A percentile compares a stretch with the other conserved stretches of the same genome.
Conservation (phyloP, 495 filamentous ascomycete genomes). For the Chaetomium fimeti region DNA sequence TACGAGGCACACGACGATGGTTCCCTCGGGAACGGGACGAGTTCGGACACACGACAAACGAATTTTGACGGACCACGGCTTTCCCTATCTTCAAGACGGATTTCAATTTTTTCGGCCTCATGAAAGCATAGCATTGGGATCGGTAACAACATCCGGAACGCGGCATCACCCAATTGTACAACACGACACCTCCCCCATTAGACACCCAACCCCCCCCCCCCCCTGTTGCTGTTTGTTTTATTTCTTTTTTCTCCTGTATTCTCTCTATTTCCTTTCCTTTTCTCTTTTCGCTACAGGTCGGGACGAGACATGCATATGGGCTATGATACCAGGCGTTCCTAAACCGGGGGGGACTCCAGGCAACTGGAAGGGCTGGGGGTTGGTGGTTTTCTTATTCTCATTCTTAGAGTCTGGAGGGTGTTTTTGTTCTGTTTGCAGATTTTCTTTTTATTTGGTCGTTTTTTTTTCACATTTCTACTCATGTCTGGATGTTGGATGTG, state of each 20-base stretch:
- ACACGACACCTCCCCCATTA: slow-evolving; percentile 18
- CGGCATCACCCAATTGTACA: slow-evolving; percentile 27
- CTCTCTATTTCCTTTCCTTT: slow-evolving; percentile 17
- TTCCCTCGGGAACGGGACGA: neutral
- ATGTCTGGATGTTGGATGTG: slow-evolving; percentile 12
- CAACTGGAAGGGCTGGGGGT: slow-evolving; percentile 27
- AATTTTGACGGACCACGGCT: neutral
- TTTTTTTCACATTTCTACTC: slow-evolving; percentile 11
- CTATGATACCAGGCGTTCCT: slow-evolving; percentile 38
- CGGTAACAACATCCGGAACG: slow-evolving; percentile 25
- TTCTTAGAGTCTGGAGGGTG: neutral
- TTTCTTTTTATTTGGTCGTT: neutral
- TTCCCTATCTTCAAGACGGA: neutral
- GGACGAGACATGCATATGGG: slow-evolving; percentile 29
- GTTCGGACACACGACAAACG: slow-evolving; percentile 5
- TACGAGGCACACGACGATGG: neutral
- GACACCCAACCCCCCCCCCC: neutral
- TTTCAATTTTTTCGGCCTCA: slow-evolving; percentile 15
- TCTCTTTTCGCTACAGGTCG: slow-evolving; percentile 11
- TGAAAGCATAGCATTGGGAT: slow-evolving; percentile 31
- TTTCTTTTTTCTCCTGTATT: slow-evolving; percentile 15
- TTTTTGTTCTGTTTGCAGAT: neutral
- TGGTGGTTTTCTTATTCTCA: slow-evolving; percentile 10
- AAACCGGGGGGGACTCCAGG: slow-evolving; percentile 26
- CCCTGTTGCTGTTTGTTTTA: neutral